Percentiles rank a stretch among this genome's conserved stretches.
phyloP scores from a whole-genome alignment of 441 rosid species.

The Dalechampia spathulata region DNA sequence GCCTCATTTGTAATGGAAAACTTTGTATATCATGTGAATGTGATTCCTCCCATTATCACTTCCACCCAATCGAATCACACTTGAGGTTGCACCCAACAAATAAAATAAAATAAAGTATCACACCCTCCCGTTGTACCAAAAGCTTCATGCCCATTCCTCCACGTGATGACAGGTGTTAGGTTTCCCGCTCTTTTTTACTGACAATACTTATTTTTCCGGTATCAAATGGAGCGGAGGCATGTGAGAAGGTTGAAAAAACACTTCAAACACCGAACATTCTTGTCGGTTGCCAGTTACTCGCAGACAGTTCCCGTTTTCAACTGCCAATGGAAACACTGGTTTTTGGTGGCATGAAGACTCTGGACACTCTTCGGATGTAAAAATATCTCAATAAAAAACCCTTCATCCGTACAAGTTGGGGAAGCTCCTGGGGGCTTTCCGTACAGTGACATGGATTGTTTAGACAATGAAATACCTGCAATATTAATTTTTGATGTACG shows the following conservation, averaged over 20 bases:
- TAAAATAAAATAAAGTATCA: too few species aligned
- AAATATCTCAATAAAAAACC: too few species aligned
- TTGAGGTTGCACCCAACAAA: conserved; percentile 20
- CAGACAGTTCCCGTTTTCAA: conserved; percentile 32
- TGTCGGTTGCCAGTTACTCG: conserved; percentile 83
- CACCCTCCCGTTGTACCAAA: too few species aligned
- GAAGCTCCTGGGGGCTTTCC: too few species aligned
- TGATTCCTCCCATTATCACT: conserved; percentile 17
- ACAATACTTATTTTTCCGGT: conserved; percentile 44
- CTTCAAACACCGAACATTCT: conserved; percentile 51
- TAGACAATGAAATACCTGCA: too few species aligned
- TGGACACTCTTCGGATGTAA: conserved; percentile 19
- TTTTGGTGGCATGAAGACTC: conserved; percentile 21
- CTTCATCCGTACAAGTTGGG: too few species aligned
- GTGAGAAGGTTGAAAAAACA: conserved; percentile 23
- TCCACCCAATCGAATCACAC: background rate
- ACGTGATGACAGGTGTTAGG: conserved; percentile 33
- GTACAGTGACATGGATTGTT: too few species aligned
- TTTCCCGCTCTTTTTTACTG: conserved; percentile 24
- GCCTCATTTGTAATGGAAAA: too few species aligned
- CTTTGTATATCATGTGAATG: conserved; percentile 24
- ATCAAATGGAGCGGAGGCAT: conserved; percentile 24
- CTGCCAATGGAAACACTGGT: background rate
- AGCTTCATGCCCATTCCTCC: conserved; percentile 10
- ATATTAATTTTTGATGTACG: too few species aligned